Percentiles rank a stretch among this genome's conserved stretches.
These are phyloP conservation scores for Saccharomycopsis olivae DNA, from an alignment of 805 yeast species.

Conservation along the genomic window DNA sequence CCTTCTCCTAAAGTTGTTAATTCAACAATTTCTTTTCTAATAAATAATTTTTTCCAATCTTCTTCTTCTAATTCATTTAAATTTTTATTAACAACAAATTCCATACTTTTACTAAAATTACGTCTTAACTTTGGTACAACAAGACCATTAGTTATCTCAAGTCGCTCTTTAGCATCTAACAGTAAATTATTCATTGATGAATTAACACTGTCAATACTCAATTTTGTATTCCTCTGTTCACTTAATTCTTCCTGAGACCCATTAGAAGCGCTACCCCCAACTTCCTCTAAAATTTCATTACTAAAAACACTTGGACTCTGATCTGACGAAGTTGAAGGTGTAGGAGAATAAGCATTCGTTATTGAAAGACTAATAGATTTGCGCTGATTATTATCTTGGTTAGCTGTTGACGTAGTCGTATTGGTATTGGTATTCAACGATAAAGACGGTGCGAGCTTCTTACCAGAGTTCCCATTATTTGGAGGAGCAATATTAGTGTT, in stretches of 20 bases:
- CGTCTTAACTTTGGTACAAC: conserved; percentile 4
- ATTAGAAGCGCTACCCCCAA: conserved; percentile 7
- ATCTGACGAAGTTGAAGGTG: conserved; percentile 11
- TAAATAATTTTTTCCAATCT: conserved; percentile 54
- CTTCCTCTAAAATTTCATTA: conserved; percentile 16
- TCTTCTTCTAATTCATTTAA: conserved; percentile 54
- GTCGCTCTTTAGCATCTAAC: conserved; percentile 7
- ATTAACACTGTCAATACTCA: neutral
- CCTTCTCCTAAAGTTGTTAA: conserved; percentile 83
- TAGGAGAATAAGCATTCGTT: conserved; percentile 18
- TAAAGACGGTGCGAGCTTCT: neutral
- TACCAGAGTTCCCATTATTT: neutral
- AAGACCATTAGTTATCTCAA: neutral
- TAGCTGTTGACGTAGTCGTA: neutral
- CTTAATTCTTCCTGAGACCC: conserved; percentile 2
- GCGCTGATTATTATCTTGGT: neutral
- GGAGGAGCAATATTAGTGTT: conserved; percentile 5
- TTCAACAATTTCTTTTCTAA: conserved; percentile 52
- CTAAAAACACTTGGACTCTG: conserved; percentile 18
- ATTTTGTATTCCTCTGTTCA: neutral
- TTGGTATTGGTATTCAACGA: neutral
- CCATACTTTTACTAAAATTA: conserved; percentile 14
- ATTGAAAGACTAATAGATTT: conserved; percentile 13
- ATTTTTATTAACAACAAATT: conserved; percentile 24
- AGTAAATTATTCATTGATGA: conserved; percentile 3